A percentile compares a stretch with the other conserved stretches of the same genome.
phyloP scores from a whole-genome alignment of 208 protist genomes.

The Leishmania turanica region DNA sequence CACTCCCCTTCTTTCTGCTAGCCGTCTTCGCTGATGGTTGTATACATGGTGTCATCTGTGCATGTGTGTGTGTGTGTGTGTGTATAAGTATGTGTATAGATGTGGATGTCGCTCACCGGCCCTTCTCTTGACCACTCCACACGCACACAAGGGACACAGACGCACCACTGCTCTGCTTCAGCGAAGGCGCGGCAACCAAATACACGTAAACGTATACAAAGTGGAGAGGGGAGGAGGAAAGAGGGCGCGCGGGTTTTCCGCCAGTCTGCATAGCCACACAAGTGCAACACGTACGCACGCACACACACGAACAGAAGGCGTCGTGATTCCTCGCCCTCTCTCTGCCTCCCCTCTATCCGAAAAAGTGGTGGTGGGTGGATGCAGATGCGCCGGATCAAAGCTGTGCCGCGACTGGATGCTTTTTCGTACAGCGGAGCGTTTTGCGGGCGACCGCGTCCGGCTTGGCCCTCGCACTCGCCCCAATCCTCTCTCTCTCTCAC shows the following conservation, averaged over 20 bases:
- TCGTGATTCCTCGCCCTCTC: no score
- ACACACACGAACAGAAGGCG: background rate
- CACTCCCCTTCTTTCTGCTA: background rate
- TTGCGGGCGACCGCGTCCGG: background rate
- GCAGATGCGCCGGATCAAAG: background rate
- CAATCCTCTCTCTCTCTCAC: background rate
- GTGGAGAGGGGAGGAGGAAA: background rate
- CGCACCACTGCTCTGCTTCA: background rate
- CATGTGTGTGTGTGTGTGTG: background rate
- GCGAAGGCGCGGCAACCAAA: background rate
- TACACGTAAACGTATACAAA: background rate
- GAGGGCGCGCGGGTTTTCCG: background rate
- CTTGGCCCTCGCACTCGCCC: background rate
- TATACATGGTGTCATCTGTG: no score
- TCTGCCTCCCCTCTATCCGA: background rate
- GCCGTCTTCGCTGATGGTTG: background rate
- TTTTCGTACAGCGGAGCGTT: background rate
- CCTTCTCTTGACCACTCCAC: no score
- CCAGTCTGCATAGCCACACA: background rate
- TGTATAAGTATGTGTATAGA: background rate
- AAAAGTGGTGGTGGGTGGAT: background rate
- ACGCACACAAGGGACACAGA: no score
- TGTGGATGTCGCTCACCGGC: no score
- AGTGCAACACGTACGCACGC: background rate
- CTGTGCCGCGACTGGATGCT: background rate